phyloP scores from a whole-genome alignment of 768 basidiomycete genomes.

The Gyrodon lividus region DNA sequence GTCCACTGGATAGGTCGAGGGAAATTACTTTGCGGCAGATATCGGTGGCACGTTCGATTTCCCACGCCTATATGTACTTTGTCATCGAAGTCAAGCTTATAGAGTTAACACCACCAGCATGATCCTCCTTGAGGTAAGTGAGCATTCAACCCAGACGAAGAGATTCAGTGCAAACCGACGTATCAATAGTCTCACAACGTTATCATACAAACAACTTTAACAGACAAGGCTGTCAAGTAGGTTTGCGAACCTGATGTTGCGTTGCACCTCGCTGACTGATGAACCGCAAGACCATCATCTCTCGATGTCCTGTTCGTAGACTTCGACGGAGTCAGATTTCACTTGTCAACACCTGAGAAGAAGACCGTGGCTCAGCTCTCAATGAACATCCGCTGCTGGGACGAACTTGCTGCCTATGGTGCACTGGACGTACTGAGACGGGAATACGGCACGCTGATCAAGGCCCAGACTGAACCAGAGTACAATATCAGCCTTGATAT shows the following conservation, averaged over 20 bases:
- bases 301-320: constrained; percentile 97
- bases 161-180: constrained; percentile 5
- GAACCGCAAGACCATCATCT: constrained; percentile 68
- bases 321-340: constrained; percentile 96
- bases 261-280: constrained; percentile 14
- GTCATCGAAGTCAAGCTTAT: background rate
- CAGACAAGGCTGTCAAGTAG: constrained; percentile 85
- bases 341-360: constrained; percentile 82
- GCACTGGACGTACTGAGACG: constrained; percentile 74
- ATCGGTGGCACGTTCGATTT: constrained; percentile 15
- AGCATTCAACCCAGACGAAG: background rate
- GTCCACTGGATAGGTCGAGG: constrained; percentile 14
- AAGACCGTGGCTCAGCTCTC: constrained; percentile 84
- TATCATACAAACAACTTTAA: constrained; percentile 87
- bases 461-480: constrained; percentile 72
- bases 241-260: constrained; percentile 17
- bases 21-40: constrained; percentile 19
- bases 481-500: constrained; percentile 87
- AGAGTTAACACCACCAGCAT: constrained; percentile 36
- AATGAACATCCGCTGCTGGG: constrained; percentile 98
- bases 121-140: constrained; percentile 81
- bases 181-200: constrained; percentile 76
- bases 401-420: constrained; percentile 85
- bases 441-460: constrained; percentile 78
- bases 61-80: constrained; percentile 22